Conservation (phyloP, 2,329 filamentous ascomycete genomes). For the Fusarium staphyleae region DNA sequence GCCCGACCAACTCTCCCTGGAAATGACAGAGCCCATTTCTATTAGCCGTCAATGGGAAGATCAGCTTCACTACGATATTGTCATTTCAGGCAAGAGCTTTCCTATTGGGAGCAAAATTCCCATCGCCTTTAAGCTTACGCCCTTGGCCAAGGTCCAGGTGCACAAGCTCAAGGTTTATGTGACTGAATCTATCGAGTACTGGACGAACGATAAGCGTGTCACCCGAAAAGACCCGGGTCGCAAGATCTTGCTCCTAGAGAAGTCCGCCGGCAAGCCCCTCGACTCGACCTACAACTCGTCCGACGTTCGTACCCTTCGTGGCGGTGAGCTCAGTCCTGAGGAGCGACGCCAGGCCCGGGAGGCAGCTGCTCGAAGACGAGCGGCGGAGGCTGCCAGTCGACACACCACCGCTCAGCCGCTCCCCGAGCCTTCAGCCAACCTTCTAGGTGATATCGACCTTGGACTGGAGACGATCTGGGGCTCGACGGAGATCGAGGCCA, state of each 20-base stretch:
- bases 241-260: constrained; percentile 88
- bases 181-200: constrained; percentile 91
- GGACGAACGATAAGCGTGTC: constrained; percentile 83
- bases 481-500: constrained; percentile 93
- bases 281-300: constrained; percentile 77
- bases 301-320: constrained; percentile 77
- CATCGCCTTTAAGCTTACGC: constrained; percentile 92
- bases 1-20: constrained; percentile 85
- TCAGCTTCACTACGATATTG: constrained; percentile 92
- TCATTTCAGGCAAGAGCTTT: constrained; percentile 95
- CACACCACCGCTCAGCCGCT: constrained; percentile 51
- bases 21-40: constrained; percentile 91
- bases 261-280: constrained; percentile 79
- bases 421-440: constrained; percentile 67
- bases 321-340: constrained; percentile 72
- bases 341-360: constrained; percentile 58
- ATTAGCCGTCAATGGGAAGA: constrained; percentile 96
- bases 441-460: constrained; percentile 80
- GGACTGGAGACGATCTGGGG: constrained; percentile 77
- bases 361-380: constrained; percentile 58
- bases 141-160: constrained; percentile 89
- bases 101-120: constrained; percentile 87
- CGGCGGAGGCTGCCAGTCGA: constrained; percentile 58
- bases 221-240: constrained; percentile 83
- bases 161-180: constrained; percentile 92